These are phyloP conservation scores for Colletotrichum coccodes DNA, from an alignment of 2,329 filamentous ascomycete genomes.

Conservation along the genomic window DNA sequence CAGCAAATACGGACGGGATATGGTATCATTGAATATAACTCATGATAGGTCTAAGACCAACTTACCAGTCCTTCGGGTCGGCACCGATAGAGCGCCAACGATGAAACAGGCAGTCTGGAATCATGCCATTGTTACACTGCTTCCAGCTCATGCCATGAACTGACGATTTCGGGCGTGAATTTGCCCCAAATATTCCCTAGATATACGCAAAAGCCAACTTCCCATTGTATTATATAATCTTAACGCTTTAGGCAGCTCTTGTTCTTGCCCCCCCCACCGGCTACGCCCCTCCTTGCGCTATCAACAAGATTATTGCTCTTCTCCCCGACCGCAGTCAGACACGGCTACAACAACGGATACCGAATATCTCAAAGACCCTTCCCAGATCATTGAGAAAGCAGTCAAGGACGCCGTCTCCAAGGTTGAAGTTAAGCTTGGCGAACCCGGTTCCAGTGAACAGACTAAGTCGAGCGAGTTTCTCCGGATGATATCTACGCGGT, in stretches of 20 bases:
- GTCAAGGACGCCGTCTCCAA: neutral
- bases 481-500: constrained; percentile 1
- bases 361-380: neutral
- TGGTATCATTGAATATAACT: neutral
- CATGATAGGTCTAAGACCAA: neutral
- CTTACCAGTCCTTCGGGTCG: neutral
- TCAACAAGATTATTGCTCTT: no score
- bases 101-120: neutral
- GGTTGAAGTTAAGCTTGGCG: neutral
- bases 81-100: neutral
- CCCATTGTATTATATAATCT: no score
- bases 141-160: neutral
- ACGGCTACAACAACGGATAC: neutral
- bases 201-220: neutral
- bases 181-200: neutral
- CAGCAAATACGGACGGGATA: neutral
- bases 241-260: neutral
- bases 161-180: neutral
- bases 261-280: neutral
- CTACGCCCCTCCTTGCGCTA: no score
- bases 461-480: constrained; percentile 34
- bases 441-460: constrained; percentile 26
- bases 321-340: no score
- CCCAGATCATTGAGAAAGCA: neutral
- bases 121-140: neutral